A percentile compares a stretch with the other conserved stretches of the same genome.
Evolutionary conservation across 352 stramenopile genomes (phyloP).

Genomic region (Plasmopara muralis): DNA sequence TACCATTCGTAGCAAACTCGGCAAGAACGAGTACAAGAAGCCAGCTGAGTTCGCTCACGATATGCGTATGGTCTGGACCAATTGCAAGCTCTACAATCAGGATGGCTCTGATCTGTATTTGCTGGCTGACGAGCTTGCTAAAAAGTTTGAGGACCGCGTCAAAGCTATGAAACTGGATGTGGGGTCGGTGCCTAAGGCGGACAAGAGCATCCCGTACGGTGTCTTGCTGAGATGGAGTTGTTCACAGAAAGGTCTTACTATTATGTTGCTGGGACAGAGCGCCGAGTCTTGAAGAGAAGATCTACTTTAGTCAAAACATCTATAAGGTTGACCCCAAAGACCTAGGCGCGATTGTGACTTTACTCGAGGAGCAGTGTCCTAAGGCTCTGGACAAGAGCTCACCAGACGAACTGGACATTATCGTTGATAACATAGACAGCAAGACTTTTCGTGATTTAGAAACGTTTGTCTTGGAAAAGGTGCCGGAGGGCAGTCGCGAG

Average conservation of each 20-base stretch:
- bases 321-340: conserved; percentile 81
- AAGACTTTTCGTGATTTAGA: conserved; percentile 85
- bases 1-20: conserved; percentile 74
- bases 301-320: conserved; percentile 84
- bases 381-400: conserved; percentile 84
- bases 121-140: conserved; percentile 73
- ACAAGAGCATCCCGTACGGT: conserved; percentile 66
- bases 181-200: conserved; percentile 43
- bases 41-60: conserved; percentile 73
- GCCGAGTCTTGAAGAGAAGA: conserved; percentile 77
- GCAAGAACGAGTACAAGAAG: conserved; percentile 83
- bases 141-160: conserved; percentile 85
- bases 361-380: conserved; percentile 80
- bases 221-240: background rate
- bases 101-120: conserved; percentile 86
- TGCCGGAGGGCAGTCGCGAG: conserved; percentile 61
- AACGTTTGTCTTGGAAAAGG: conserved; percentile 69
- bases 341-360: conserved; percentile 62
- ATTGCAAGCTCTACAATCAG: conserved; percentile 85
- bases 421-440: conserved; percentile 82
- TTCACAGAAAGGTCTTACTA: conserved; percentile 3
- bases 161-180: conserved; percentile 81
- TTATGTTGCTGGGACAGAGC: conserved; percentile 35
- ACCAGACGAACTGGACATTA: conserved; percentile 83
- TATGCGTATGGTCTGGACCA: conserved; percentile 82